phyloP scores from a whole-genome alignment of 768 basidiomycete genomes.

The Kwoniella bestiolae region DNA sequence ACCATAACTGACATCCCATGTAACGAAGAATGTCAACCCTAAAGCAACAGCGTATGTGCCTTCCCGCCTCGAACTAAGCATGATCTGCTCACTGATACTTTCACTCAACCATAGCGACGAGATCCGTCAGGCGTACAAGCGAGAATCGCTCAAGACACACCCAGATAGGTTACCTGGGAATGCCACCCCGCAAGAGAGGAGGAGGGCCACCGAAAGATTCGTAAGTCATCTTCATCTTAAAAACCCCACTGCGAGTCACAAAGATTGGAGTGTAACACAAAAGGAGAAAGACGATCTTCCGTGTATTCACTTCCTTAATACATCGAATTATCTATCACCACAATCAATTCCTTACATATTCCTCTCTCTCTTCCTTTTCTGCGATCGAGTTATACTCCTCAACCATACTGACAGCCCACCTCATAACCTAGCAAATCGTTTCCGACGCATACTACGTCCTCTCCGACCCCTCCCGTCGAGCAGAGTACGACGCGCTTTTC shows the following conservation, averaged over 20 bases:
- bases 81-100: background rate
- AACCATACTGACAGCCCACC: background rate
- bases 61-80: background rate
- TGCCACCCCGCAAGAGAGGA: constrained; percentile 72
- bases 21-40: constrained; percentile 33
- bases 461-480: constrained; percentile 67
- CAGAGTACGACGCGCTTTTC: constrained; percentile 58
- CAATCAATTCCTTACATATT: no score
- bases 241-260: no score
- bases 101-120: constrained; percentile 43
- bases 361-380: no score
- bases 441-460: constrained; percentile 95
- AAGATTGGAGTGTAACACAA: no score
- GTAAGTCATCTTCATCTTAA: constrained; percentile 5
- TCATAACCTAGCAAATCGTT: constrained; percentile 64
- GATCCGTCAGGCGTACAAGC: constrained; percentile 54
- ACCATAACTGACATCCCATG: constrained; percentile 5
- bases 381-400: no score
- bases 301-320: no score
- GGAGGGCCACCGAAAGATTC: constrained; percentile 78
- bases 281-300: no score
- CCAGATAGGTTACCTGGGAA: constrained; percentile 75
- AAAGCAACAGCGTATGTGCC: constrained; percentile 42
- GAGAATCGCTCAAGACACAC: constrained; percentile 69
- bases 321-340: no score